Conservation (phyloP, 768 basidiomycete genomes). For the Pleurotus sapidus region DNA sequence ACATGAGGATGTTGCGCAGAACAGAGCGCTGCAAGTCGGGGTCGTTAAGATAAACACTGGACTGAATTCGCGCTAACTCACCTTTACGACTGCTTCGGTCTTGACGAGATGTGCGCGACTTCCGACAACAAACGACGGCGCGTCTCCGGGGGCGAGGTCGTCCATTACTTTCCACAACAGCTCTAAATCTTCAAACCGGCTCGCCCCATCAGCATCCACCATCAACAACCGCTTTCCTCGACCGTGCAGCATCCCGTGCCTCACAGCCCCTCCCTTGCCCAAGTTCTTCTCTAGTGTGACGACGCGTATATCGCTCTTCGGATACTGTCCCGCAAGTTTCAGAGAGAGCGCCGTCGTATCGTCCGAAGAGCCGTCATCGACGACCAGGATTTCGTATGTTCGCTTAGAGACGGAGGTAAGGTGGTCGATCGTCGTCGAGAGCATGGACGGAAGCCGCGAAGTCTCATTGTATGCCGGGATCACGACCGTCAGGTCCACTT, state of each 20-base stretch:
- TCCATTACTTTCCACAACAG: slow-evolving; percentile 78
- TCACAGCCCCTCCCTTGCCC: slow-evolving; percentile 92
- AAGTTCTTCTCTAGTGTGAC: slow-evolving; percentile 76
- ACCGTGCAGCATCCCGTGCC: slow-evolving; percentile 85
- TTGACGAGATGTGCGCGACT: slow-evolving; percentile 91
- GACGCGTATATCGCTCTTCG: slow-evolving; percentile 66
- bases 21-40: slow-evolving; percentile 64
- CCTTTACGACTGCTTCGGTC: slow-evolving; percentile 93
- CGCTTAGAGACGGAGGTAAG: slow-evolving; percentile 45
- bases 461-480: slow-evolving; percentile 93
- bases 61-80: slow-evolving; percentile 26
- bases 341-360: slow-evolving; percentile 67
- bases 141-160: slow-evolving; percentile 42
- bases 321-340: slow-evolving; percentile 54
- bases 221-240: slow-evolving; percentile 80
- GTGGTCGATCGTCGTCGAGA: slow-evolving; percentile 69
- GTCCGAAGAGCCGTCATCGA: slow-evolving; percentile 90
- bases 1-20: slow-evolving; percentile 91
- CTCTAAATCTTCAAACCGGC: slow-evolving; percentile 81
- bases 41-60: slow-evolving; percentile 1
- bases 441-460: slow-evolving; percentile 81
- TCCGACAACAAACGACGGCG: slow-evolving; percentile 72
- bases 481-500: slow-evolving; percentile 75
- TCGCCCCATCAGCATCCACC: slow-evolving; percentile 95
- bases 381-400: slow-evolving; percentile 78